These are phyloP conservation scores for Camelina neglecta DNA, from an alignment of 345 rosid species.

Conservation along the genomic window DNA sequence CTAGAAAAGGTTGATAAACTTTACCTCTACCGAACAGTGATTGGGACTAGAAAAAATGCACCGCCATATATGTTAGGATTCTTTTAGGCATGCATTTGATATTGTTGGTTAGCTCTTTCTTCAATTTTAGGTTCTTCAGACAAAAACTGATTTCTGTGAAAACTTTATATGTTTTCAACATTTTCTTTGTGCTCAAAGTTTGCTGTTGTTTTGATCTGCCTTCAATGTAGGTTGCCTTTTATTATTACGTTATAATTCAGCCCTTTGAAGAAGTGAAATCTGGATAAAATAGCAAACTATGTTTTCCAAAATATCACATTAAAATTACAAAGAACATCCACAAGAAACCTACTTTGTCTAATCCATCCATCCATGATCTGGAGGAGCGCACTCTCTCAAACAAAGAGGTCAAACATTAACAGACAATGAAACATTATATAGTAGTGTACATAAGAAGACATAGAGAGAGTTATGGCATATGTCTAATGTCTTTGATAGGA, in stretches of 20 bases:
- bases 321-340: slow-evolving; percentile 15
- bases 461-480: slow-evolving; percentile 17
- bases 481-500: background rate
- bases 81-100: slow-evolving; percentile 9
- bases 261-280: background rate
- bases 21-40: no score
- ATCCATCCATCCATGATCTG: no score
- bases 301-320: background rate
- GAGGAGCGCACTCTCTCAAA: slow-evolving; percentile 13
- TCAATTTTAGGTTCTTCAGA: slow-evolving; percentile 1
- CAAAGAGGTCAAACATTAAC: slow-evolving; percentile 14
- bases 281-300: background rate
- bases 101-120: slow-evolving; percentile 7
- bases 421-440: slow-evolving; percentile 22
- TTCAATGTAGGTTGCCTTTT: background rate
- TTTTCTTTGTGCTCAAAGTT: no score
- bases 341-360: background rate
- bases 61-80: no score
- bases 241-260: background rate
- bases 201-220: background rate
- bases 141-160: slow-evolving; percentile 8
- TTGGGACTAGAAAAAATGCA: no score
- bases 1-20: no score
- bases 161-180: no score
- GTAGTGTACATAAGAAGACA: slow-evolving; percentile 21